These are phyloP conservation scores for Pyropia yezoensis DNA, from an alignment of 23 red algal genomes.

Conservation along the genomic window DNA sequence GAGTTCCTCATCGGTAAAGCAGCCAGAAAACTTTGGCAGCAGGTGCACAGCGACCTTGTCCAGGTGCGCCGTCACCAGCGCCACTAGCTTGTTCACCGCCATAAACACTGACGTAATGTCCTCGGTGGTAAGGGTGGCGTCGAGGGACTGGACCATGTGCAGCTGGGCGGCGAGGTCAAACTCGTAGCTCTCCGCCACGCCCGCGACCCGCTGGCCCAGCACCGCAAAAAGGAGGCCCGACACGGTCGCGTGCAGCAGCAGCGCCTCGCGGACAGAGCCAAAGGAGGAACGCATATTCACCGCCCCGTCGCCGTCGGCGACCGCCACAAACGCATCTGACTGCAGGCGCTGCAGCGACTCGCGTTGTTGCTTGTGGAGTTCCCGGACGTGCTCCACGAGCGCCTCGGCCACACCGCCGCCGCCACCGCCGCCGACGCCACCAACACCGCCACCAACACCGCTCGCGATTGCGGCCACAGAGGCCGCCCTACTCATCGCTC, in stretches of 20 bases:
- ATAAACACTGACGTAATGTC: conserved; percentile 14
- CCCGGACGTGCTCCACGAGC: background rate
- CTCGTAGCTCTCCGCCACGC: conserved; percentile 19
- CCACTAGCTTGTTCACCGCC: background rate
- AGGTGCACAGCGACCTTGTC: conserved; percentile 29
- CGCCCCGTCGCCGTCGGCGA: background rate
- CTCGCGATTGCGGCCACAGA: too few species aligned
- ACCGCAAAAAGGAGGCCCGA: conserved; percentile 13
- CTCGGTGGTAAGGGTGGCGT: background rate
- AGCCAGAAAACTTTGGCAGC: conserved; percentile 9
- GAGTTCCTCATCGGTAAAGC: conserved; percentile 18
- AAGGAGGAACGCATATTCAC: background rate
- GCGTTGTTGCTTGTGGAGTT: background rate
- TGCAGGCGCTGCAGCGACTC: background rate
- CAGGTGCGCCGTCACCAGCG: conserved; percentile 8
- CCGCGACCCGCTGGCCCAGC: conserved; percentile 3
- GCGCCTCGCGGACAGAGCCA: background rate
- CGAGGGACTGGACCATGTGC: background rate
- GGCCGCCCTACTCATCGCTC: too few species aligned
- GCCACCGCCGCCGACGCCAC: background rate
- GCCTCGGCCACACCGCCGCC: background rate
- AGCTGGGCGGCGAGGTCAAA: background rate
- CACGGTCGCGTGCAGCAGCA: background rate
- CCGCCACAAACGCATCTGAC: background rate
- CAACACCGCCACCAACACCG: too few species aligned